These are phyloP conservation scores for Globisporangium orthogonon DNA, from an alignment of 352 stramenopile genomes.

Conservation along the genomic window DNA sequence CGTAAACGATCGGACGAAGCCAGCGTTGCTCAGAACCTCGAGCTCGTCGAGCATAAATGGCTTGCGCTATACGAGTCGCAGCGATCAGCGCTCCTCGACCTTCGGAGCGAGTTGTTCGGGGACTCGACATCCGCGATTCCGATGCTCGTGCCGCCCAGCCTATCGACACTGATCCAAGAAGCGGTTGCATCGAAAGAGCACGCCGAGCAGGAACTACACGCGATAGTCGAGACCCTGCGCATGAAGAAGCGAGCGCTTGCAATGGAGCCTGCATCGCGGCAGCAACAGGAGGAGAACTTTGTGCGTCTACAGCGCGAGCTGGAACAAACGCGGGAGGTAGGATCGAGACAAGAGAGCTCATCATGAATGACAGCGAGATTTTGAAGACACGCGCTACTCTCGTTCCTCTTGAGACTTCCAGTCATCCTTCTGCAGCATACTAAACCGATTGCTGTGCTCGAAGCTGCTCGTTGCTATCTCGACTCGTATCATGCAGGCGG, in stretches of 20 bases:
- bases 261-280: slow-evolving; percentile 8
- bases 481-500: background rate
- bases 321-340: slow-evolving; percentile 9
- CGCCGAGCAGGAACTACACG: slow-evolving; percentile 9
- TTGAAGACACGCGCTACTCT: background rate
- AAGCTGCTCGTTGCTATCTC: too few relatives aligned
- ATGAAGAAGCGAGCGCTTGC: slow-evolving; percentile 11
- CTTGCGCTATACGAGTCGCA: slow-evolving; percentile 2
- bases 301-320: slow-evolving; percentile 26
- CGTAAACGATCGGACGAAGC: slow-evolving; percentile 4
- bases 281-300: slow-evolving; percentile 7
- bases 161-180: slow-evolving; percentile 47
- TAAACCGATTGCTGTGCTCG: too few relatives aligned
- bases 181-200: slow-evolving; percentile 5
- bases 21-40: slow-evolving; percentile 1
- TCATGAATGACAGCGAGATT: background rate
- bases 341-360: background rate
- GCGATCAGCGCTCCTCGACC: background rate
- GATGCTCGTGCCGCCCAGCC: slow-evolving; percentile 89
- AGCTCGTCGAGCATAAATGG: slow-evolving; percentile 7
- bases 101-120: slow-evolving; percentile 10
- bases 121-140: slow-evolving; percentile 36
- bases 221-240: slow-evolving; percentile 7
- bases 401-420: too few relatives aligned
- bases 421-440: too few relatives aligned